Base-by-base conservation (phyloP, 192 early-diverging fungal species). In the Piromyces sp. region DNA sequence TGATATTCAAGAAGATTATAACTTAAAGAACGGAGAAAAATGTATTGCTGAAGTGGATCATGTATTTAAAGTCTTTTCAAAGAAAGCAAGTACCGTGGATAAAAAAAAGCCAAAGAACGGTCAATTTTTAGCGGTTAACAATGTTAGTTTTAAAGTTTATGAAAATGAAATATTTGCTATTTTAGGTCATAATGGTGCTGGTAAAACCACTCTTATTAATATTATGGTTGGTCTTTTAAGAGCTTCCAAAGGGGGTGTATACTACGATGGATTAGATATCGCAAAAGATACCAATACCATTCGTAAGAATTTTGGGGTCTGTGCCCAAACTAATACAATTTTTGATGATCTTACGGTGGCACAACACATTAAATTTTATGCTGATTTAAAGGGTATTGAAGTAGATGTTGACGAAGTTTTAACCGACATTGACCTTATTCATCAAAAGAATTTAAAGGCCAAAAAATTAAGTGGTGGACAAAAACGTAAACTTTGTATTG, bases 151-250 rank as follows among this genome's bases (percentile, higher is more conserved):
- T 13, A 81, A 31, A 3, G 29, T 81, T 7, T 30, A 81, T 40
- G 40, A 68, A 29, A 68, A 68, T 30, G 80, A 58, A 68, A 29
- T 30, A 17, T 58, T 29, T 17, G 80, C 30, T 16, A 19, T 81
- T 17, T 78, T 81, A 22, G 81, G 81, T 30, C 81, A 81, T 30
- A 81, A 81, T 58, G 81, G 81, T 42, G 42, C 81, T 42, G 81
- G 81, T 78, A 81, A 81, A 33, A 78, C 81, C 3, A 81, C 81
- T 11, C 38, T 81, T 22, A 19, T 81, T 12, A 78, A 81, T 78
- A 30, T 81, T 42, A 30, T 81, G 30, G 78, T 36, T 22, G 81
- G 81, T 22, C 78, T 78, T 42, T 42, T 78, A 30, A 30, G 51
- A 22, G 30, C 81, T 0, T 33, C 81, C 22, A 29, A 22, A 19